Evolutionary conservation across 2,329 filamentous ascomycete genomes (phyloP), one percentile per base, ranked within the genome.

Genomic region (Penicillium sclerotiorum): DNA sequence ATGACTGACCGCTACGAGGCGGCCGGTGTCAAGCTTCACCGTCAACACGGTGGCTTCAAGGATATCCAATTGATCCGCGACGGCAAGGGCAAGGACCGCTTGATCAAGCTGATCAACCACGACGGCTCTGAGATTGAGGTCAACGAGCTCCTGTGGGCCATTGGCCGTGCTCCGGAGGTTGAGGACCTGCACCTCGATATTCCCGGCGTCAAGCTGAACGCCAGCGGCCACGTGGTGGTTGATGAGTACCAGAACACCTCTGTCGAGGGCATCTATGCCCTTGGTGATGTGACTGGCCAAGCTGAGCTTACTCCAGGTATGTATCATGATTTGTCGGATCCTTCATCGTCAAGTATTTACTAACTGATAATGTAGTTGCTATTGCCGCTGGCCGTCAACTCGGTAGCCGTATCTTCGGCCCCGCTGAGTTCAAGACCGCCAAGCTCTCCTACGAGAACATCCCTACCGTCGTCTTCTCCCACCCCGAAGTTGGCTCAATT

Each of bases 381-480:
- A 79, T 80, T 54, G 77, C 77, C 33, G 77, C 77, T 35, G 77
- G 77, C 41, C 74, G 77, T 22, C 73, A 75, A 50, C 74, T 80
- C 4, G 70, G 74, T 25, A 78, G 73, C 61, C 77, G 77, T 28
- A 66, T 80, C 25, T 80, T 80, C 52, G 77, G 77, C 2, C 71
- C 74, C 3, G 60, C 70, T 3, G 69, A 77, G 49, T 61, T 76
- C 45, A 73, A 75, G 45, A 61, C 67, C 21, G 65, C 74, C 40
- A 72, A 74, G 47, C 67, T 80, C 23, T 70, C 72, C 18, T 80
- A 80, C 59, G 70, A 74, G n/a, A 74, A 76, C 59, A 75, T 80
- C 50, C 77, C 77, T 8, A 77, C 77, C 1, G 77, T 80, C n/a
- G 73, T 80, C 41, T 80, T 80, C 61, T 67, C 77, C 1, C 77